phyloP scores from a whole-genome alignment of 140 eudicot genomes.

The Senecio squalidus region DNA sequence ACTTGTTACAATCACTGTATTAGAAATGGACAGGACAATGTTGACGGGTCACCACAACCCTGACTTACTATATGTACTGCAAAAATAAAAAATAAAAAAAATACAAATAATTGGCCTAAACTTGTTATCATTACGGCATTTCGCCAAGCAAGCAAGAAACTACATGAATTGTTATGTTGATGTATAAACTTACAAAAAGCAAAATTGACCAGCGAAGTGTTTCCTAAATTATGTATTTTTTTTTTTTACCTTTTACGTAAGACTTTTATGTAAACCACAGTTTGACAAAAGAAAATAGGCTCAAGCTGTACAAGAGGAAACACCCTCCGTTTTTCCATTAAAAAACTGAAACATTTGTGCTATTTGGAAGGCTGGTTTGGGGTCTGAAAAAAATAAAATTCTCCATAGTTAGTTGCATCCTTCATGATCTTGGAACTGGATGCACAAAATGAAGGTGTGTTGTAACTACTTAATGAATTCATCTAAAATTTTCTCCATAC shows the following conservation, averaged over 20 bases:
- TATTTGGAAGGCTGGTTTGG: constrained; percentile 10
- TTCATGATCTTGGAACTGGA: constrained; percentile 1
- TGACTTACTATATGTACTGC: too few relatives aligned
- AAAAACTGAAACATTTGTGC: constrained; percentile 15
- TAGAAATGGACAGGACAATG: too few relatives aligned
- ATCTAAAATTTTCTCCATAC: constrained; percentile 31
- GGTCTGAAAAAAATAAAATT: constrained; percentile 7
- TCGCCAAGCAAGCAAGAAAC: constrained; percentile 13
- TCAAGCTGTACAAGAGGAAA: constrained; percentile 24
- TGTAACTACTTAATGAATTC: constrained; percentile 10
- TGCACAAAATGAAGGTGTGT: neutral
- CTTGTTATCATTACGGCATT: constrained; percentile 25
- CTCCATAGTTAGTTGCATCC: constrained; percentile 14
- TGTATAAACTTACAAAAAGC: constrained; percentile 10
- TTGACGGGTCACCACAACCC: too few relatives aligned
- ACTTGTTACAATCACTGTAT: too few relatives aligned
- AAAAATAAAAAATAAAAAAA: too few relatives aligned
- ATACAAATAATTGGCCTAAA: constrained; percentile 24
- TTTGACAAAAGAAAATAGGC: too few relatives aligned
- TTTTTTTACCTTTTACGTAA: constrained; percentile 21
- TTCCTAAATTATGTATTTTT: constrained; percentile 13
- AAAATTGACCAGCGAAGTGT: constrained; percentile 12
- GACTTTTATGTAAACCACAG: constrained; percentile 8
- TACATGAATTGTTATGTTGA: constrained; percentile 1
- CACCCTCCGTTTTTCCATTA: constrained; percentile 1